phyloP scores from a whole-genome alignment of 192 early-diverging fungal species.

The Allomyces arbusculus region DNA sequence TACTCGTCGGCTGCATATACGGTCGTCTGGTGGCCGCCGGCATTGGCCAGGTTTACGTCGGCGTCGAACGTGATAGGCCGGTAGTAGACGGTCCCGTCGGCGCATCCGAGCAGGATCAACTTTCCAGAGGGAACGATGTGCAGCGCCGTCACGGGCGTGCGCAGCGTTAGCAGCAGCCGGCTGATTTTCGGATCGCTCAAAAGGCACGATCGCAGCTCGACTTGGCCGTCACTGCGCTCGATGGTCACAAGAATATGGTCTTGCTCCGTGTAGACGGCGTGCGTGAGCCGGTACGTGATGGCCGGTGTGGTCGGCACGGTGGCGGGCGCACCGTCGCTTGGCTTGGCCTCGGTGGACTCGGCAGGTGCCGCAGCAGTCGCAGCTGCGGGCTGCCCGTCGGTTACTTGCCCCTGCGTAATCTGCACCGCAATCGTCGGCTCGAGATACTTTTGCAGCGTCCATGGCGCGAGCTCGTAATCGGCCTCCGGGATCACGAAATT shows the following conservation, averaged over 20 bases:
- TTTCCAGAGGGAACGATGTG: neutral
- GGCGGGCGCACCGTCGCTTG: neutral
- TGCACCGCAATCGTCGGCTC: neutral
- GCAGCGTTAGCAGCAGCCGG: neutral
- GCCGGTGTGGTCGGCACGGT: neutral
- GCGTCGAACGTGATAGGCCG: neutral
- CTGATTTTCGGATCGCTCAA: neutral
- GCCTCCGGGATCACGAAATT: neutral
- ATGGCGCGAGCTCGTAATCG: neutral
- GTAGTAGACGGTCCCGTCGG: neutral
- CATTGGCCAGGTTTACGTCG: neutral
- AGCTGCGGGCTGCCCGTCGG: neutral
- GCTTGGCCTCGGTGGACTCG: neutral
- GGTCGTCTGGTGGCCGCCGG: neutral
- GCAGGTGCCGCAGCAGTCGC: neutral
- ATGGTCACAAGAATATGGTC: neutral
- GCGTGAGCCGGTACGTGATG: neutral
- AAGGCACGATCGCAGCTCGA: neutral
- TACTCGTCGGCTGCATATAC: neutral
- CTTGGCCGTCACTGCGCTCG: neutral
- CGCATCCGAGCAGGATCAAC: neutral
- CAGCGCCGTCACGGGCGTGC: neutral
- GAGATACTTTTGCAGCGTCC: neutral
- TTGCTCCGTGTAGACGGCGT: neutral
- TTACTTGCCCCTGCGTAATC: no score